phyloP scores from a whole-genome alignment of 345 rosid species.

The Cochlearia excelsa region DNA sequence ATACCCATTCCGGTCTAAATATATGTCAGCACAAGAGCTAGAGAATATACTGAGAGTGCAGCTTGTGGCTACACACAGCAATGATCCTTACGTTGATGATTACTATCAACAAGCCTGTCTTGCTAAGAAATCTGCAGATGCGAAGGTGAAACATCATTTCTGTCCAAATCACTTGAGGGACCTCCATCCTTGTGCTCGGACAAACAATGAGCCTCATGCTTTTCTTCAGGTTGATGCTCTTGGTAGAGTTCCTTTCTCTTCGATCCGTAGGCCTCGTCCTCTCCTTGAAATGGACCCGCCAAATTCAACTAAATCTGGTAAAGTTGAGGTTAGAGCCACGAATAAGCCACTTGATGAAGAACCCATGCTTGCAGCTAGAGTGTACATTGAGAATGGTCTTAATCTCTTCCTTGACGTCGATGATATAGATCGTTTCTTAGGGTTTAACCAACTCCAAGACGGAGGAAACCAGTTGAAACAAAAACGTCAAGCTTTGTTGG shows the following conservation, averaged over 20 bases:
- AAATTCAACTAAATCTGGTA: slow-evolving; percentile 46
- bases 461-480: slow-evolving; percentile 66
- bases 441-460: slow-evolving; percentile 74
- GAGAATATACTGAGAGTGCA: slow-evolving; percentile 83
- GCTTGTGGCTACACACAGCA: slow-evolving; percentile 87
- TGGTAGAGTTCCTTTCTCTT: slow-evolving; percentile 91
- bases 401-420: slow-evolving; percentile 84
- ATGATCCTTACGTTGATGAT: slow-evolving; percentile 93
- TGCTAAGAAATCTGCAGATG: slow-evolving; percentile 68
- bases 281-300: slow-evolving; percentile 92
- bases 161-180: slow-evolving; percentile 80
- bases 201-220: slow-evolving; percentile 74
- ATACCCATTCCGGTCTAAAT: slow-evolving; percentile 62
- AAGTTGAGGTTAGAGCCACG: slow-evolving; percentile 49
- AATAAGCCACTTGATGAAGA: slow-evolving; percentile 89
- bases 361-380: slow-evolving; percentile 96
- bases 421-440: slow-evolving; percentile 80
- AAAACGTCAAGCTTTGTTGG: slow-evolving; percentile 68
- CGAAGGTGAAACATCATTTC: slow-evolving; percentile 73
- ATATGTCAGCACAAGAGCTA: slow-evolving; percentile 76
- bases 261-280: slow-evolving; percentile 94
- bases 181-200: slow-evolving; percentile 72
- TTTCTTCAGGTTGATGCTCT: slow-evolving; percentile 97
- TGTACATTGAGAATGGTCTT: slow-evolving; percentile 81
- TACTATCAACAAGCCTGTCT: slow-evolving; percentile 90